Conservation (phyloP, 2,329 filamentous ascomycete species). For the Botrytis galanthina region DNA sequence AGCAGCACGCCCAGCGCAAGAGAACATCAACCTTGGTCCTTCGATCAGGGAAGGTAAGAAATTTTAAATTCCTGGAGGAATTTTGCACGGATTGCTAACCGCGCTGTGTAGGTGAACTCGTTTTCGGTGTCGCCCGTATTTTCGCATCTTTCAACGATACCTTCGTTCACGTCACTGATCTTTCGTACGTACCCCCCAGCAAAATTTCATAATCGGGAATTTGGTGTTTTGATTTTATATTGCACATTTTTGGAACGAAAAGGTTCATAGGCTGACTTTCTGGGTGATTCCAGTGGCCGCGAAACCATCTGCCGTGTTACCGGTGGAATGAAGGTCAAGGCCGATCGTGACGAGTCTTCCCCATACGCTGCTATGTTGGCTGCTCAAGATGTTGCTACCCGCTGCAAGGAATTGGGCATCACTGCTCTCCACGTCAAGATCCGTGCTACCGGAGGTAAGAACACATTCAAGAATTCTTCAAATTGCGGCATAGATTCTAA, state of each 20-base stretch:
- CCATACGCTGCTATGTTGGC: slow-evolving; percentile 99
- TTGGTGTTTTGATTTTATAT: slow-evolving; percentile 21
- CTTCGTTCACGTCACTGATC: slow-evolving; percentile 98
- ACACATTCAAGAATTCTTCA: not conserved
- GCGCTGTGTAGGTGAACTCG: slow-evolving; percentile 59
- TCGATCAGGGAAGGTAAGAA: slow-evolving; percentile 87
- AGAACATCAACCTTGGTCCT: slow-evolving; percentile 98
- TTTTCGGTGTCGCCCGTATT: slow-evolving; percentile 77
- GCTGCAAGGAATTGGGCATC: slow-evolving; percentile 82
- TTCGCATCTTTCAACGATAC: slow-evolving; percentile 72
- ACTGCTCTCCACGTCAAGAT: slow-evolving; percentile 99
- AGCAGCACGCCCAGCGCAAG: slow-evolving; percentile 76
- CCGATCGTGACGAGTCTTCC: slow-evolving; percentile 99
- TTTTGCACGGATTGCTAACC: slow-evolving; percentile 7
- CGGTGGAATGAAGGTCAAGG: slow-evolving; percentile 99
- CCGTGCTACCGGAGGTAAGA: slow-evolving; percentile 89
- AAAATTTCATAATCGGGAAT: slow-evolving; percentile 19
- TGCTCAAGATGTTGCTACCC: slow-evolving; percentile 93
- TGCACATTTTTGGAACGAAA: slow-evolving; percentile 25
- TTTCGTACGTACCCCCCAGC: slow-evolving; percentile 62
- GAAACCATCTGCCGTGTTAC: slow-evolving; percentile 99
- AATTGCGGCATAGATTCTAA: not conserved
- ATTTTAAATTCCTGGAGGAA: not conserved
- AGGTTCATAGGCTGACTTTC: slow-evolving; percentile 58
- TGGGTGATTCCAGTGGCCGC: slow-evolving; percentile 83